These are phyloP conservation scores for Flaveria trinervia DNA, from an alignment of 129 eudicot species.

Conservation along the genomic window DNA sequence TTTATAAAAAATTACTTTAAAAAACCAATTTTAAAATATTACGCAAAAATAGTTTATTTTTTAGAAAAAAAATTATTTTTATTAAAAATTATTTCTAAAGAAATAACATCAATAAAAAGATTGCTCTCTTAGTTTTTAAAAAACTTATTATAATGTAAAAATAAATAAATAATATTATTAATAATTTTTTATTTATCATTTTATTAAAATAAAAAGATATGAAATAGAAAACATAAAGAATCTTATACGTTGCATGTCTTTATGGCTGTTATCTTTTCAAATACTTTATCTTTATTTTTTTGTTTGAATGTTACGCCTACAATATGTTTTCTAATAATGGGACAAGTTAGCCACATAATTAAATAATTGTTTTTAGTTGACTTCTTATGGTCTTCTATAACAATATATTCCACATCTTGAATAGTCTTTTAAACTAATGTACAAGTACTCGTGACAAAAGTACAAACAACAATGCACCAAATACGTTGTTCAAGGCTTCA, in stretches of 20 bases:
- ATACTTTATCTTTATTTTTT: background rate
- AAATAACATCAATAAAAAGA: too few species aligned
- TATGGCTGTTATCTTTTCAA: too few species aligned
- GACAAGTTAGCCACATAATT: conserved; percentile 18
- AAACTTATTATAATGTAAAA: too few species aligned
- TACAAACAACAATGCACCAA: conserved; percentile 4
- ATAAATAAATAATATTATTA: too few species aligned
- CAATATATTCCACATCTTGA: conserved; percentile 22
- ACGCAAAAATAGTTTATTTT: too few species aligned
- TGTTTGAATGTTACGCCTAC: background rate
- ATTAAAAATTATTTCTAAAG: too few species aligned
- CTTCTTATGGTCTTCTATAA: conserved; percentile 19
- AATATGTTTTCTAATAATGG: conserved; percentile 5
- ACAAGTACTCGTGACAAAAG: conserved; percentile 10
- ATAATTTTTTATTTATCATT: too few species aligned
- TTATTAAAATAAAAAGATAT: too few species aligned
- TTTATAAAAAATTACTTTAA: too few species aligned
- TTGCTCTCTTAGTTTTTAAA: too few species aligned
- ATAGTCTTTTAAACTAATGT: conserved; percentile 15
- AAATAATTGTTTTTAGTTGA: conserved; percentile 24
- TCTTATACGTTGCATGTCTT: conserved; percentile 24
- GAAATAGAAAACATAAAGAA: background rate
- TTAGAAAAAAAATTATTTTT: too few species aligned
- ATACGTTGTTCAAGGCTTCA: background rate
- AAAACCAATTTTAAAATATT: too few species aligned